phyloP scores from a whole-genome alignment of 2,329 filamentous ascomycete genomes.

The Penicillium sp. region DNA sequence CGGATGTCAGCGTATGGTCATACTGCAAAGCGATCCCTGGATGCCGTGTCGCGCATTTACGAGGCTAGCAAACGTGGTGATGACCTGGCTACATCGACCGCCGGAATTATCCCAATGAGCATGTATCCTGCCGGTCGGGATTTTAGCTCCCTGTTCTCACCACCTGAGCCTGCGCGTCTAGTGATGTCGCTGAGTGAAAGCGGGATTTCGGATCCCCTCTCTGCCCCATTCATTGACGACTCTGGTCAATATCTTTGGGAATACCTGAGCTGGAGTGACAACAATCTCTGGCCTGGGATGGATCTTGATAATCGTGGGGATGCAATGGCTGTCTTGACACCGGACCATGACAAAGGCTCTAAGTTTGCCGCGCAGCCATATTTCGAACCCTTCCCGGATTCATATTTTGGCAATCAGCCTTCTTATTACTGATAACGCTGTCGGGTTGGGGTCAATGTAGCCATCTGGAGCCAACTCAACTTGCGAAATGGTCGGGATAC shows the following conservation, averaged over 20 bases:
- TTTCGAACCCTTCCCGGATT: constrained; percentile 25
- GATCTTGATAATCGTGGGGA: constrained; percentile 28
- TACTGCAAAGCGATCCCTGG: constrained; percentile 61
- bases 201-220: constrained; percentile 26
- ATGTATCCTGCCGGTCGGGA: constrained; percentile 21
- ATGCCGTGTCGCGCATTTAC: constrained; percentile 64
- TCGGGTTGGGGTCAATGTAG: not conserved
- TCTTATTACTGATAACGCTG: constrained; percentile 23
- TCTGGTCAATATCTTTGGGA: constrained; percentile 38
- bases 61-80: constrained; percentile 50
- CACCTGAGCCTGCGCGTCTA: constrained; percentile 19
- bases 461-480: not conserved
- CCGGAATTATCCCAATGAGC: constrained; percentile 5
- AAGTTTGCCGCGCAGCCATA: constrained; percentile 24
- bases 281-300: constrained; percentile 32
- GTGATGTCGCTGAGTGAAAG: constrained; percentile 18
- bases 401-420: constrained; percentile 27
- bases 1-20: constrained; percentile 66
- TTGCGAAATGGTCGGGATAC: too few species aligned
- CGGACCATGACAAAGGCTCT: constrained; percentile 27
- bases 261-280: constrained; percentile 41
- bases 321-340: constrained; percentile 23
- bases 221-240: constrained; percentile 29
- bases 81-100: constrained; percentile 8
- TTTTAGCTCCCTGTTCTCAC: constrained; percentile 12